Percentiles rank a stretch among this genome's conserved stretches.
Evolutionary conservation across 257 asterid species (phyloP).

Genomic region (Nemophila menziesii): DNA sequence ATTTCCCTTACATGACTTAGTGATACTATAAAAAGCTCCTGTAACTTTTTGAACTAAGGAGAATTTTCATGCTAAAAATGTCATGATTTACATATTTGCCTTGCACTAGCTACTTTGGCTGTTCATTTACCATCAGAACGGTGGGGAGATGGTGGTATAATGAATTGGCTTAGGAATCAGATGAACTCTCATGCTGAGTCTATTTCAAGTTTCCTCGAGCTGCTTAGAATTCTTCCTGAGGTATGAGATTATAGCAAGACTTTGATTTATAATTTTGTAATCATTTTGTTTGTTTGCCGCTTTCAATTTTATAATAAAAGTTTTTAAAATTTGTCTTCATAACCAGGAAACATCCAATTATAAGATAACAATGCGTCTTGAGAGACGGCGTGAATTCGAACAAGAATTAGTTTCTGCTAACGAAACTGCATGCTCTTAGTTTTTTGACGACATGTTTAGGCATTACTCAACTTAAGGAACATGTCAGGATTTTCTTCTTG

Average conservation of each 20-base stretch:
- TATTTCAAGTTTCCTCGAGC: slow-evolving; percentile 91
- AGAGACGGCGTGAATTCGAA: slow-evolving; percentile 88
- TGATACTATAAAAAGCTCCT: neutral
- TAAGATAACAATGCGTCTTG: slow-evolving; percentile 96
- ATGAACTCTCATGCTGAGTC: slow-evolving; percentile 87
- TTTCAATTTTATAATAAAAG: slow-evolving; percentile 1
- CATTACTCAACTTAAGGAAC: slow-evolving; percentile 67
- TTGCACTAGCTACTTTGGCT: slow-evolving; percentile 99
- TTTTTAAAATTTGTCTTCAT: slow-evolving; percentile 3
- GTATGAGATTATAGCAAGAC: slow-evolving; percentile 21
- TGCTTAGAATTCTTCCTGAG: slow-evolving; percentile 94
- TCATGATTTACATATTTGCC: slow-evolving; percentile 70
- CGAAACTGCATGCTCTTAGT: slow-evolving; percentile 64
- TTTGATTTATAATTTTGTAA: neutral
- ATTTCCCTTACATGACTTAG: neutral
- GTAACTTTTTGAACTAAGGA: slow-evolving; percentile 4
- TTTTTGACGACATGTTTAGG: slow-evolving; percentile 84
- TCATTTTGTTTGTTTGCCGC: neutral
- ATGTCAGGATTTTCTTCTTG: slow-evolving; percentile 38
- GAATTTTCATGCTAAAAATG: slow-evolving; percentile 28
- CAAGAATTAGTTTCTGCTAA: slow-evolving; percentile 74
- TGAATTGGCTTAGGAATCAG: slow-evolving; percentile 79
- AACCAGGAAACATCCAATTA: slow-evolving; percentile 88
- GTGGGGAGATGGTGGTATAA: slow-evolving; percentile 95
- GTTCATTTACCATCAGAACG: slow-evolving; percentile 89